Percentiles rank a stretch among this genome's conserved stretches.
phyloP scores from a whole-genome alignment of 176 grass and related monocot genomes.

The Eleusine coracana region DNA sequence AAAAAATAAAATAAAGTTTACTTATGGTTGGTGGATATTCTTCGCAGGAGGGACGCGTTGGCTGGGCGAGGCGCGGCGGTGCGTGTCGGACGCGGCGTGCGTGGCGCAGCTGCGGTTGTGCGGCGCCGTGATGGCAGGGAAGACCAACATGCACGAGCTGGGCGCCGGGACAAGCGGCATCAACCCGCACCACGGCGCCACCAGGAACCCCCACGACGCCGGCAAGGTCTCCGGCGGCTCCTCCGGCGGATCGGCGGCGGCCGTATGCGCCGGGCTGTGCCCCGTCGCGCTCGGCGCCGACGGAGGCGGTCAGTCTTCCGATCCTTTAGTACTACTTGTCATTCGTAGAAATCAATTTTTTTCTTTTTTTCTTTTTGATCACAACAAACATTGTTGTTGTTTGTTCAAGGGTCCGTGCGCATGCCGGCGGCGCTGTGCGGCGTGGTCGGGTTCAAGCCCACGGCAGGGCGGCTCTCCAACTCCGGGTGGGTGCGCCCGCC shows the following conservation, averaged over 20 bases:
- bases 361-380: too few species aligned
- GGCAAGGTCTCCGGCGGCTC: slow-evolving; percentile 77
- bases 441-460: slow-evolving; percentile 91
- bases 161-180: slow-evolving; percentile 64
- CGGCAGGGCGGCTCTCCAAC: slow-evolving; percentile 68
- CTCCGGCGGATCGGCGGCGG: slow-evolving; percentile 85
- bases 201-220: slow-evolving; percentile 70
- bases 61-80: slow-evolving; percentile 60
- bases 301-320: slow-evolving; percentile 56
- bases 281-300: slow-evolving; percentile 91
- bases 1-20: too few species aligned
- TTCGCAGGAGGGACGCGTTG: slow-evolving; percentile 72
- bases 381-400: too few species aligned
- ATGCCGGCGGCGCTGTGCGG: slow-evolving; percentile 87
- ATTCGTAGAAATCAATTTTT: too few species aligned
- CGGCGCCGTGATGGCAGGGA: slow-evolving; percentile 75
- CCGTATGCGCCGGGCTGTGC: slow-evolving; percentile 75
- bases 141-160: slow-evolving; percentile 97
- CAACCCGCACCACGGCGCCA: slow-evolving; percentile 65
- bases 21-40: too few species aligned
- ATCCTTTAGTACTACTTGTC: background rate
- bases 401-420: slow-evolving; percentile 66
- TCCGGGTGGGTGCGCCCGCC: slow-evolving; percentile 45
- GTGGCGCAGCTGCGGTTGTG: slow-evolving; percentile 78
- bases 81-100: slow-evolving; percentile 67